Base-by-base conservation (phyloP, 192 early-diverging fungal species). In the Dissophora ornata region DNA sequence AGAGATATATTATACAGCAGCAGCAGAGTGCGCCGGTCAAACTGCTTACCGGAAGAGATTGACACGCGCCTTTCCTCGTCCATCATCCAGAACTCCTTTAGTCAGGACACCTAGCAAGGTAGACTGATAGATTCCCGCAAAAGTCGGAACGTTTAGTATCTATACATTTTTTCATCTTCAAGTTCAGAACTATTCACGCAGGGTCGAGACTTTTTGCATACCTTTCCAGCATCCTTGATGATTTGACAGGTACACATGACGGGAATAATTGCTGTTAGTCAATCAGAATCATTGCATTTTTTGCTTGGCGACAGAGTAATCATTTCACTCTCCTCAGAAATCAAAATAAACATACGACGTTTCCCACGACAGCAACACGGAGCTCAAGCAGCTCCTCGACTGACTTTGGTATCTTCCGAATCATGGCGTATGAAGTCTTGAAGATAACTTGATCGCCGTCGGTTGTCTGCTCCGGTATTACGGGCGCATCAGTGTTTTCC, bases 91-190 rank as follows among this genome's bases (percentile, higher is more conserved):
- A 3, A 89, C 84, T 45, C 93, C 90, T 81, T 95, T 95, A 8
- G 96, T 97, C 46, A 97, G 71, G 10, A 96, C 95, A 22, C 96
- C 96, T 25, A 97, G 81, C 59, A 95, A 79, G 1, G 96, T 97
- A 41, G 90, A 92, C 85, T 85, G 40, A 6, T 19, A 66, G 15
- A 57, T 45, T 45, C 15, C 24, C 38, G 0, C 18, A 4, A 9
- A 16, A 5, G 22, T 15, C n/a, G n/a, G n/a, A n/a, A n/a, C n/a
- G n/a, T n/a, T n/a, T n/a, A n/a, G n/a, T n/a, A n/a, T n/a, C n/a
- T n/a, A n/a, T n/a, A n/a, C n/a, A n/a, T n/a, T n/a, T n/a, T n/a
- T n/a, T n/a, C n/a, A n/a, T n/a, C n/a, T n/a, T n/a, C n/a, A n/a
- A n/a, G n/a, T n/a, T n/a, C n/a, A n/a, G n/a, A n/a, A n/a, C n/a